These are phyloP conservation scores for Fagopyrum homotropicum DNA, from an alignment of 148 eudicot genomes.

Conservation along the genomic window DNA sequence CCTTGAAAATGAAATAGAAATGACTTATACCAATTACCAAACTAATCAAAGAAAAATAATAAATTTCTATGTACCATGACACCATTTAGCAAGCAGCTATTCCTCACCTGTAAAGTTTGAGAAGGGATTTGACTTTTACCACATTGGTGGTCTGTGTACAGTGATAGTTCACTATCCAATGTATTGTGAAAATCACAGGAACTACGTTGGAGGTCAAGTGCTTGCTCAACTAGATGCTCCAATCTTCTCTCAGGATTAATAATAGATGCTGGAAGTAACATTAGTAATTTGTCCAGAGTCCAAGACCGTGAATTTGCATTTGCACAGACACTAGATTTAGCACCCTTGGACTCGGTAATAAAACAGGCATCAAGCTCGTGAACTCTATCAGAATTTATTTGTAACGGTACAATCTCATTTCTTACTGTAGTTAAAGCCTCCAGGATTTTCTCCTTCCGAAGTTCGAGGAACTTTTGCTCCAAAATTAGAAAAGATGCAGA, in stretches of 20 bases:
- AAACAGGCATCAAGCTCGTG: constrained; percentile 56
- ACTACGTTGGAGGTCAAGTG: constrained; percentile 57
- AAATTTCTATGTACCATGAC: not conserved
- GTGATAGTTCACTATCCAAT: constrained; percentile 51
- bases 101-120: constrained; percentile 61
- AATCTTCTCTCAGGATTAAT: constrained; percentile 62
- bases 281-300: constrained; percentile 56
- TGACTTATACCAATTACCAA: not conserved
- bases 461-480: constrained; percentile 78
- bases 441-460: constrained; percentile 43
- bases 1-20: not conserved
- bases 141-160: constrained; percentile 74
- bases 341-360: constrained; percentile 33
- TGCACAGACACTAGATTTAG: constrained; percentile 18
- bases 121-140: constrained; percentile 74
- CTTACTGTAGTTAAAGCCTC: constrained; percentile 71
- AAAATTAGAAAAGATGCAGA: constrained; percentile 64
- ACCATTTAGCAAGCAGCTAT: not conserved
- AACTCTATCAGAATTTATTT: constrained; percentile 36
- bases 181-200: constrained; percentile 70
- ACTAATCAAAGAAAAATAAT: not conserved
- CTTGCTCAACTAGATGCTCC: constrained; percentile 73
- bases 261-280: constrained; percentile 59
- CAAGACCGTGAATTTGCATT: constrained; percentile 32
- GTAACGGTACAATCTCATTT: constrained; percentile 62